phyloP scores from a whole-genome alignment of 2,329 filamentous ascomycete species.

The Decorospora gaudefroyi region DNA sequence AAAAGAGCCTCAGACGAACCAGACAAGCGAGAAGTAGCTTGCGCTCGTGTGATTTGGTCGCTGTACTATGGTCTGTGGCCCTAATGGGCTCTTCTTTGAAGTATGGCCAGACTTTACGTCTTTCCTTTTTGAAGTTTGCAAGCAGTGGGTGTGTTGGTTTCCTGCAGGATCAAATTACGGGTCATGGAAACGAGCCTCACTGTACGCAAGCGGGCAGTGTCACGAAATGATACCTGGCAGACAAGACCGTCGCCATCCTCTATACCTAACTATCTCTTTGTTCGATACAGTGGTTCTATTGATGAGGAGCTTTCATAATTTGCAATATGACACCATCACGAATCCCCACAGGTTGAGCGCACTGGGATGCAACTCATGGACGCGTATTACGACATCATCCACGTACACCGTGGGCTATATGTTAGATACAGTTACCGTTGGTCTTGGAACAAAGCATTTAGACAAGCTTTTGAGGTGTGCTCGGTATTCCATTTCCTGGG shows the following conservation, averaged over 20 bases:
- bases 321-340: too few species aligned
- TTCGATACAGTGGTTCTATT: conserved; percentile 8
- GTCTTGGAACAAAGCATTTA: not conserved
- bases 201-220: conserved; percentile 29
- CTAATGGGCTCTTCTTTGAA: not conserved
- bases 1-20: conserved; percentile 20
- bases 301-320: not conserved
- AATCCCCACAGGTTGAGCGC: too few species aligned
- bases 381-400: too few species aligned
- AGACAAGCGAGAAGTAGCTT: conserved; percentile 31
- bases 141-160: conserved; percentile 22
- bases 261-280: conserved; percentile 21
- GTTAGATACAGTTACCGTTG: too few species aligned
- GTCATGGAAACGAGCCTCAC: conserved; percentile 28
- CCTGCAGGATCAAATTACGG: conserved; percentile 29
- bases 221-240: conserved; percentile 49
- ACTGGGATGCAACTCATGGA: not conserved
- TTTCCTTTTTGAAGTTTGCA: conserved; percentile 22
- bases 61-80: conserved; percentile 1
- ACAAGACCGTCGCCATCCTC: conserved; percentile 36
- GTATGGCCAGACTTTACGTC: conserved; percentile 16
- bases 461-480: conserved; percentile 10
- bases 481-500: conserved; percentile 1
- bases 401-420: too few species aligned
- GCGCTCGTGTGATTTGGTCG: conserved; percentile 11